Base-by-base conservation (phyloP, 2,329 filamentous ascomycete species). In the Colletotrichum melonis region DNA sequence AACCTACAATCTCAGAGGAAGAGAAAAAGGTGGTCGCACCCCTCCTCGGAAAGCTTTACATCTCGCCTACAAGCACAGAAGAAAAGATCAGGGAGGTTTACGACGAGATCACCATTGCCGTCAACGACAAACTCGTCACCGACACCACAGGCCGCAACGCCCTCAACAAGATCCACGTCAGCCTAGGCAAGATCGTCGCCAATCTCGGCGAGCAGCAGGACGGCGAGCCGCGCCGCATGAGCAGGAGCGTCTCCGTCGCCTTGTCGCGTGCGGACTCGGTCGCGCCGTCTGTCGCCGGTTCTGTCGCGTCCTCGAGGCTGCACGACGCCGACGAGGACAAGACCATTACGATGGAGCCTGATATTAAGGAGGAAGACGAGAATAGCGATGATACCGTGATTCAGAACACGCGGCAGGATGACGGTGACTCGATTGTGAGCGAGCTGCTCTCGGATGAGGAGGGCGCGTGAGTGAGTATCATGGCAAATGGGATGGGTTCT, bases 11-110 rank as follows among this genome's bases (percentile, higher is more conserved):
- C 67, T 80, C 79, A 92, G 93, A 94, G 80, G 95, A 98, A 76
- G 95, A 98, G 82, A 94, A 94, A 84, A 98, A 97, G 81, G 88
- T 92, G 1, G 85, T 97, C 11, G 91, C 94, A 32, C 89, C 92
- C 0, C 89, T 98, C 60, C 88, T 98, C 1, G 91, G 91, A 76
- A 98, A 98, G 82, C 86, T 98, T 2, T 91, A 95, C 79, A 88
- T 98, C 60, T 92, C 92, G 1, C 89, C 94, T 0, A 86, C 92
- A 1, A 91, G 91, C 0, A 86, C 87, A 0, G 87, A 91, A 74
- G 85, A 88, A 26, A 90, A 89, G 77, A 84, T 92, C 73, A 84
- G 89, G 75, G 85, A 88, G 52, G 79, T 90, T 46, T 91, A 92
- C 80, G 85, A 87, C 38, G 86, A 90, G 59, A 84, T 92, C 59